phyloP scores from a whole-genome alignment of 1,284 basidiomycete species.

The Termitomyces sp. region DNA sequence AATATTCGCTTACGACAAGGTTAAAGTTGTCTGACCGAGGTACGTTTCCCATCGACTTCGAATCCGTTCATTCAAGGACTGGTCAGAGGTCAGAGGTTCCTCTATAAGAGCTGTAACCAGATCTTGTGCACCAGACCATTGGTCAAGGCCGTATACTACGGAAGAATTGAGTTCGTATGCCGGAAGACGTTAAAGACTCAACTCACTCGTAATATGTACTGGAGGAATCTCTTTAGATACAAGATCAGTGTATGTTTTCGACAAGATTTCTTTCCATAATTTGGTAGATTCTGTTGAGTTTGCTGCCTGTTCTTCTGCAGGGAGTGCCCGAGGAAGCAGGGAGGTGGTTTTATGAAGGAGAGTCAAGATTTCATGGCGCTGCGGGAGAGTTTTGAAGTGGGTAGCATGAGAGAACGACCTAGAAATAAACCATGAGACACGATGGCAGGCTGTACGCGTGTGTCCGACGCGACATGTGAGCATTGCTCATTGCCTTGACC shows the following conservation, averaged over 20 bases:
- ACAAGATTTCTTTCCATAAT: constrained; percentile 38
- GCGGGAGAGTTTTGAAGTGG: background rate
- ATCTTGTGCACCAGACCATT: constrained; percentile 44
- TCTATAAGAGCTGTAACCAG: constrained; percentile 66
- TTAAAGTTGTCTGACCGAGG: constrained; percentile 22
- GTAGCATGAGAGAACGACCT: constrained; percentile 1
- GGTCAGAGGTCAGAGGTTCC: constrained; percentile 55
- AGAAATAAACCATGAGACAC: background rate
- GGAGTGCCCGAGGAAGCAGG: constrained; percentile 35
- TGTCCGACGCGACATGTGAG: constrained; percentile 15
- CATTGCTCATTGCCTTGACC: constrained; percentile 11
- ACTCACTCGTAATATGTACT: constrained; percentile 45
- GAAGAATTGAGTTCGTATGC: constrained; percentile 5
- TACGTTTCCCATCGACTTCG: constrained; percentile 40
- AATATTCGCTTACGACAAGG: constrained; percentile 35
- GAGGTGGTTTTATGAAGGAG: constrained; percentile 36
- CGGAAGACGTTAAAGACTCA: background rate
- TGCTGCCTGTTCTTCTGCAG: constrained; percentile 11
- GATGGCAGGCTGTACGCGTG: constrained; percentile 1
- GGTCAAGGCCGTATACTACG: constrained; percentile 52
- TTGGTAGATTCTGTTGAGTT: constrained; percentile 13
- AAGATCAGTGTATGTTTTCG: constrained; percentile 30
- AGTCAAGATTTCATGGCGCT: constrained; percentile 21
- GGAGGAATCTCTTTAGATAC: constrained; percentile 22
- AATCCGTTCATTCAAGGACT: constrained; percentile 34